Percentiles rank a stretch among this genome's conserved stretches.
Evolutionary conservation across 805 yeast genomes (phyloP).

Genomic region (Jamesozyma jinghongensis): DNA sequence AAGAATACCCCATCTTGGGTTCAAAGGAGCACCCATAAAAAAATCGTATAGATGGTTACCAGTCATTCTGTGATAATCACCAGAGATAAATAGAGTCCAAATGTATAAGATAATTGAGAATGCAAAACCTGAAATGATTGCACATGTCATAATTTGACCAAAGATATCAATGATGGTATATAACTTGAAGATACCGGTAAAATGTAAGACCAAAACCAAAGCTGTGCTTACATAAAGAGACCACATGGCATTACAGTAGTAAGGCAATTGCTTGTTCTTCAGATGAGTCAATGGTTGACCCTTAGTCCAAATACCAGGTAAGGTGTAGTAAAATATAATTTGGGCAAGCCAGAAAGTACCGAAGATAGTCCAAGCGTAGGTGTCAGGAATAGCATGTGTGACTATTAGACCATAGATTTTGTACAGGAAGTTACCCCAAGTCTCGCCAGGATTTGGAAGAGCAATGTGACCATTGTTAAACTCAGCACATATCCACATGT

Average conservation of each 20-base stretch:
- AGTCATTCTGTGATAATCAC: slow-evolving; percentile 83
- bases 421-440: slow-evolving; percentile 41
- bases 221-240: slow-evolving; percentile 64
- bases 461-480: slow-evolving; percentile 72
- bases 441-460: slow-evolving; percentile 52
- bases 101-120: slow-evolving; percentile 64
- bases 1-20: slow-evolving; percentile 87
- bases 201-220: slow-evolving; percentile 54
- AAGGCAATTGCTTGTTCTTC: slow-evolving; percentile 73
- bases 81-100: slow-evolving; percentile 52
- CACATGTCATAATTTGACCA: slow-evolving; percentile 89
- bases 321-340: slow-evolving; percentile 61
- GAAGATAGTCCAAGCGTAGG: slow-evolving; percentile 60
- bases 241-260: slow-evolving; percentile 87
- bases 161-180: slow-evolving; percentile 70
- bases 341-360: slow-evolving; percentile 61
- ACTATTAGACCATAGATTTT: slow-evolving; percentile 39
- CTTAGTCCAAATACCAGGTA: slow-evolving; percentile 92
- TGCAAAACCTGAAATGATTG: slow-evolving; percentile 67
- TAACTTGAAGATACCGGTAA: slow-evolving; percentile 63
- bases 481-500: slow-evolving; percentile 87
- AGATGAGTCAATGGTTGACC: slow-evolving; percentile 88
- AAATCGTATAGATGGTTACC: slow-evolving; percentile 85
- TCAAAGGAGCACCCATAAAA: slow-evolving; percentile 96
- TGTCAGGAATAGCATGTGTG: slow-evolving; percentile 50